A percentile compares a stretch with the other conserved stretches of the same genome.
Conservation (phyloP, 768 basidiomycete species). For the Xerocomellus dryophilus region DNA sequence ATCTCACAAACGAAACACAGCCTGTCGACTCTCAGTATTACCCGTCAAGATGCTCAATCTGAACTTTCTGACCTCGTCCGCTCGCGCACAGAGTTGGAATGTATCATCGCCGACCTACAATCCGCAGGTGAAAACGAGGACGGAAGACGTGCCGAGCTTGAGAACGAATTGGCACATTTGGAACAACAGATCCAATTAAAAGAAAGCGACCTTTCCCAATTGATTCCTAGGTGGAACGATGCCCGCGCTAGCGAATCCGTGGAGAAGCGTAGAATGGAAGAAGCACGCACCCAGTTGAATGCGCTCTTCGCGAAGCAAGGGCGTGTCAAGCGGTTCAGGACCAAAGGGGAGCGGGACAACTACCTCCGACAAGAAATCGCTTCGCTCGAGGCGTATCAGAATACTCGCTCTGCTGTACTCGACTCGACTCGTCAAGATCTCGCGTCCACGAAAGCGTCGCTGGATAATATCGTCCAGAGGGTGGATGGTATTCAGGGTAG, state of each 20-base stretch:
- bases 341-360: constrained; percentile 77
- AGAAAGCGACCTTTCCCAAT: constrained; percentile 55
- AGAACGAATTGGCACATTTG: constrained; percentile 60
- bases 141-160: constrained; percentile 59
- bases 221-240: constrained; percentile 71
- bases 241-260: constrained; percentile 47
- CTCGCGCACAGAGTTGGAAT: constrained; percentile 81
- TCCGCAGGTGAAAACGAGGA: constrained; percentile 62
- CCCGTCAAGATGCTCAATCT: constrained; percentile 70
- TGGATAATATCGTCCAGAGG: constrained; percentile 57
- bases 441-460: constrained; percentile 42
- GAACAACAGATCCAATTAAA: constrained; percentile 60
- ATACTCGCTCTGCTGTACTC: constrained; percentile 54
- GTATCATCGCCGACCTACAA: constrained; percentile 73
- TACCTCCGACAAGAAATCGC: constrained; percentile 80
- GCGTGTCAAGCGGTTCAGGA: constrained; percentile 79
- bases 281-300: constrained; percentile 64
- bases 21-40: constrained; percentile 65
- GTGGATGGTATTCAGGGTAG: constrained; percentile 54
- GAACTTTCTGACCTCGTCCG: constrained; percentile 88
- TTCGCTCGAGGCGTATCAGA: constrained; percentile 60
- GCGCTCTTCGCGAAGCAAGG: constrained; percentile 90
- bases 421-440: constrained; percentile 52
- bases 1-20: constrained; percentile 69
- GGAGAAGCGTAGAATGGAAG: constrained; percentile 69